These are phyloP conservation scores for Botrytis squamosa DNA, from an alignment of 2,329 filamentous ascomycete species.

Conservation along the genomic window DNA sequence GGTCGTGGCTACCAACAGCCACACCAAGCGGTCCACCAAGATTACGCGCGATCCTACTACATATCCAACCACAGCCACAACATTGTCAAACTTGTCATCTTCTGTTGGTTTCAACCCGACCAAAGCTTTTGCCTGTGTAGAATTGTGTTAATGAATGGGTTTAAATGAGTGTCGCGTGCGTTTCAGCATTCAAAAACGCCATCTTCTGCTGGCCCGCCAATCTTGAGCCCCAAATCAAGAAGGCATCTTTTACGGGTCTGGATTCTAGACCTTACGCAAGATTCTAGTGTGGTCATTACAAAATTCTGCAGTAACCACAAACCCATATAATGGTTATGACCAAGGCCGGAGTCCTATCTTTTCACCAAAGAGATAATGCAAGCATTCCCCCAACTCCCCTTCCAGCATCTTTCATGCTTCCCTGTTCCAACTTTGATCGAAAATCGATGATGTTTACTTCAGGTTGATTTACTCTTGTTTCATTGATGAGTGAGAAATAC, in stretches of 20 bases:
- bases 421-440: neutral
- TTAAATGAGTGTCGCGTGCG: neutral
- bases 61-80: conserved; percentile 1
- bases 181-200: neutral
- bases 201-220: neutral
- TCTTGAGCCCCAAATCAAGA: neutral
- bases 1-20: neutral
- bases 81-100: neutral
- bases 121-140: neutral
- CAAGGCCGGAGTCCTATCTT: conserved; percentile 2
- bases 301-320: neutral
- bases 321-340: neutral
- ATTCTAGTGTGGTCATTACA: neutral
- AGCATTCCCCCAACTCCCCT: neutral
- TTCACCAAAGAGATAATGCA: conserved; percentile 11
- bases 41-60: conserved; percentile 10
- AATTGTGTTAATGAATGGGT: neutral
- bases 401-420: neutral
- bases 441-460: neutral
- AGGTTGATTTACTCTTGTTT: neutral
- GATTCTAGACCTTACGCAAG: neutral
- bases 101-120: neutral
- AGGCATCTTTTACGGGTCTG: neutral
- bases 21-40: neutral
- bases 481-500: neutral